Conservation (phyloP, 345 rosid species). For the Noccaea bulbosa region DNA sequence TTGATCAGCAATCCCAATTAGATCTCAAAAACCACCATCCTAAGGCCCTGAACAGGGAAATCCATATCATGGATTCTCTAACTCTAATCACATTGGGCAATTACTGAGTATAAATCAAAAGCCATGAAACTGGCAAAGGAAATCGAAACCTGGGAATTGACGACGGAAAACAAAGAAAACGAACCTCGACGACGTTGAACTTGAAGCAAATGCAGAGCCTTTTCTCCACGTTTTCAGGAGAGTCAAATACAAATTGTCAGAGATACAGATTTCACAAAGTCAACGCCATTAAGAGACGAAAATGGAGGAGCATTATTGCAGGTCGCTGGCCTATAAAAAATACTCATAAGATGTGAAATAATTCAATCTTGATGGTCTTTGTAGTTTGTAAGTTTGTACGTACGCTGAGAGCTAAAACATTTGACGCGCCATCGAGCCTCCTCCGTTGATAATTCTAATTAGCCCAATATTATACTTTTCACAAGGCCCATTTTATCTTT, state of each 20-base stretch:
- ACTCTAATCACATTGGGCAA: background rate
- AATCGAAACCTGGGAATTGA: constrained; percentile 4
- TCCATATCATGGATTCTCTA: background rate
- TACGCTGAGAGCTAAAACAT: background rate
- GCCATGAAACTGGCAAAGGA: background rate
- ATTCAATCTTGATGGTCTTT: background rate
- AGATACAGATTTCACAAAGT: background rate
- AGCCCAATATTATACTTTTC: background rate
- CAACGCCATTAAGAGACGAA: constrained; percentile 18
- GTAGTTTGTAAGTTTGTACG: background rate
- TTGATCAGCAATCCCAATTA: background rate
- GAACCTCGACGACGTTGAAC: constrained; percentile 20
- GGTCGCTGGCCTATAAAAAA: background rate
- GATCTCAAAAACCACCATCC: background rate
- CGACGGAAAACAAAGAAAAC: background rate
- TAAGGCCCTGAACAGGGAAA: background rate
- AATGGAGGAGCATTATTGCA: constrained; percentile 5
- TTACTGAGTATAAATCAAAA: constrained; percentile 5
- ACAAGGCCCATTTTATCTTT: constrained; percentile 6
- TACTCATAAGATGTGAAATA: background rate
- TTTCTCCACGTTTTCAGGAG: constrained; percentile 19
- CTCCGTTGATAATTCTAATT: background rate
- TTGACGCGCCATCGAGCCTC: constrained; percentile 25
- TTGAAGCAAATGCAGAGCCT: constrained; percentile 30
- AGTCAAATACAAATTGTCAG: background rate